A percentile compares a stretch with the other conserved stretches of the same genome.
phyloP scores from a whole-genome alignment of 108 stramenopile species.

The Stephanodiscus triporus region DNA sequence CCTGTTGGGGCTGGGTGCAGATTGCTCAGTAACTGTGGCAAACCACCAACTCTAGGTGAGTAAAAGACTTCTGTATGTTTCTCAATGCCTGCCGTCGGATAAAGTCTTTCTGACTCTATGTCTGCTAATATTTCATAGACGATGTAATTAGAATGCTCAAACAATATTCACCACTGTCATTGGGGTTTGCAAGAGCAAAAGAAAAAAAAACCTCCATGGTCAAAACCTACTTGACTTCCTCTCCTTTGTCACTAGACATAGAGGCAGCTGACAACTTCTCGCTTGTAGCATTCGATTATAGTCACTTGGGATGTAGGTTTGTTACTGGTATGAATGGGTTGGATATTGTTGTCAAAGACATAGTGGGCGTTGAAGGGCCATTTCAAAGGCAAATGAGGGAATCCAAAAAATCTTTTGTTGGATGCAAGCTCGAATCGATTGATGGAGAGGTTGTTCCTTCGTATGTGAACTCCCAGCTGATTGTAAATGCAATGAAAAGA shows the following conservation, averaged over 20 bases:
- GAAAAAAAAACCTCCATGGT: slow-evolving; percentile 35
- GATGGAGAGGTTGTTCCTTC: slow-evolving; percentile 83
- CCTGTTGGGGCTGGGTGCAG: slow-evolving; percentile 84
- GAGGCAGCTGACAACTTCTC: slow-evolving; percentile 70
- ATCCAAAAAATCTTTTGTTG: slow-evolving; percentile 36
- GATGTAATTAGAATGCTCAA: slow-evolving; percentile 67
- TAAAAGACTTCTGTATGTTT: not conserved
- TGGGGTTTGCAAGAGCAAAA: slow-evolving; percentile 85
- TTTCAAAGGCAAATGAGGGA: slow-evolving; percentile 58
- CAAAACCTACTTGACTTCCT: slow-evolving; percentile 38
- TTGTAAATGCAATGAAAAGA: slow-evolving; percentile 71
- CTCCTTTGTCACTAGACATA: slow-evolving; percentile 48
- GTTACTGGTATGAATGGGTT: slow-evolving; percentile 48
- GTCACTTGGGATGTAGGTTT: slow-evolving; percentile 72
- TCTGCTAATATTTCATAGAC: slow-evolving; percentile 15
- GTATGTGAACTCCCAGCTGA: slow-evolving; percentile 73
- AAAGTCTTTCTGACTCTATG: not conserved
- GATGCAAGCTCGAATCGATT: slow-evolving; percentile 66
- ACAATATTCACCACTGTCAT: slow-evolving; percentile 70
- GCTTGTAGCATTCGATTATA: slow-evolving; percentile 56
- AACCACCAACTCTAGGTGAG: slow-evolving; percentile 26
- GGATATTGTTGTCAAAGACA: slow-evolving; percentile 66
- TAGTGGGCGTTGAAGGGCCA: slow-evolving; percentile 68
- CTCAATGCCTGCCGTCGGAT: not conserved
- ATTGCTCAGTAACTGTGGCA: slow-evolving; percentile 52